Evolutionary conservation across 73 alveolate genomes (phyloP).

Genomic region (Paramecium pentaurelia): DNA sequence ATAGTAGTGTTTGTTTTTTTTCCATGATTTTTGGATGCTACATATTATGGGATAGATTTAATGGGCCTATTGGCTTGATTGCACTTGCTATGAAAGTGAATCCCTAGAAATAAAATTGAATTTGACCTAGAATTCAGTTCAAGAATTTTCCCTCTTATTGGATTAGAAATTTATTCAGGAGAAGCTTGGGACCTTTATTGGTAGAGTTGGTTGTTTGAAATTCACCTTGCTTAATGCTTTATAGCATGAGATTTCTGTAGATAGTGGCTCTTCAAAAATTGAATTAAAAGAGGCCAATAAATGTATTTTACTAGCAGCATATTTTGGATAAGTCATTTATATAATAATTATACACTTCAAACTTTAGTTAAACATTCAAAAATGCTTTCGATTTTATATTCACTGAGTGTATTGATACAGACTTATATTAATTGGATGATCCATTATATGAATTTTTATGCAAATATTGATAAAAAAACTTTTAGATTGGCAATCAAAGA

Average conservation of each 20-base stretch:
- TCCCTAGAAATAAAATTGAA: background rate
- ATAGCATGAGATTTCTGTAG: constrained; percentile 67
- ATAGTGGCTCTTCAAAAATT: background rate
- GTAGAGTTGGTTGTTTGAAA: constrained; percentile 90
- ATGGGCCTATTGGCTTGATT: background rate
- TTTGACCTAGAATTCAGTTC: background rate
- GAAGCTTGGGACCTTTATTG: constrained; percentile 84
- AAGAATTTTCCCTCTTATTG: background rate
- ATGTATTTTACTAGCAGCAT: background rate
- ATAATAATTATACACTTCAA: too few species aligned
- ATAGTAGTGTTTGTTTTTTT: background rate
- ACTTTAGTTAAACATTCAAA: too few species aligned
- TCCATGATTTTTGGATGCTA: background rate
- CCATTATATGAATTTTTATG: constrained; percentile 78
- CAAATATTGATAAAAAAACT: constrained; percentile 58
- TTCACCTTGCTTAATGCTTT: constrained; percentile 70
- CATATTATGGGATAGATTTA: background rate
- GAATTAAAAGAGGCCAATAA: background rate
- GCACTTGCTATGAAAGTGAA: background rate
- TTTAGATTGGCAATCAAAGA: constrained; percentile 1
- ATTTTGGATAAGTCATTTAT: constrained; percentile 80
- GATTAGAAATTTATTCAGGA: constrained; percentile 71
- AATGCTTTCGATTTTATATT: constrained; percentile 68
- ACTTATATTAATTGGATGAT: constrained; percentile 70
- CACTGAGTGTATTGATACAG: constrained; percentile 78